A percentile compares a stretch with the other conserved stretches of the same genome.
These are phyloP conservation scores for Megacollybia marginata DNA, from an alignment of 768 basidiomycete species.

Conservation along the genomic window DNA sequence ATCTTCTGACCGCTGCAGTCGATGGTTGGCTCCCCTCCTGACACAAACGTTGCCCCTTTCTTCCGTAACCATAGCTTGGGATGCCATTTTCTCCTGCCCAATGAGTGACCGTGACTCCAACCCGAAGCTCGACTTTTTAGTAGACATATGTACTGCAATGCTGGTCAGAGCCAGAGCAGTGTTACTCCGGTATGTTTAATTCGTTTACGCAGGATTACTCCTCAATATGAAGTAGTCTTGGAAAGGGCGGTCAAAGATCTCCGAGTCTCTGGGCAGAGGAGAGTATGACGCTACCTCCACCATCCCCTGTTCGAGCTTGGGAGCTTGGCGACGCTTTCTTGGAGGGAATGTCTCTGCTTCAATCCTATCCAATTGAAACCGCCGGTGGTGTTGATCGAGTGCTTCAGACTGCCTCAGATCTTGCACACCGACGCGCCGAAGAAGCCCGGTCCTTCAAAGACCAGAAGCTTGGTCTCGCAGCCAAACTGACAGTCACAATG, in stretches of 20 bases:
- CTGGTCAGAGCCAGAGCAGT: conserved; percentile 48
- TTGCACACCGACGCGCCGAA: conserved; percentile 43
- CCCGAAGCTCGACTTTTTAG: conserved; percentile 60
- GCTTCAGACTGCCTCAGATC: conserved; percentile 58
- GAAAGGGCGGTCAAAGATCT: conserved; percentile 34
- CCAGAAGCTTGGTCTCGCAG: conserved; percentile 39
- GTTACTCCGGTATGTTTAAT: conserved; percentile 42
- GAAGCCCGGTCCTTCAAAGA: conserved; percentile 23
- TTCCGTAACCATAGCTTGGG: conserved; percentile 60
- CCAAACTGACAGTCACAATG: conserved; percentile 48
- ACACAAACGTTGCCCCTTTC: conserved; percentile 66
- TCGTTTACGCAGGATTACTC: neutral
- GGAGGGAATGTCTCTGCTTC: conserved; percentile 58
- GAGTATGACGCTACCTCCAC: conserved; percentile 23
- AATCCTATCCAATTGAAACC: conserved; percentile 53
- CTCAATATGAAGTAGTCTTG: conserved; percentile 33
- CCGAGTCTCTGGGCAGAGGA: conserved; percentile 52
- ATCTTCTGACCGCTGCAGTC: conserved; percentile 30
- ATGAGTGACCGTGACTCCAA: conserved; percentile 46
- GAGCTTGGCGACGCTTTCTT: conserved; percentile 58
- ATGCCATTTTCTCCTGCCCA: conserved; percentile 57
- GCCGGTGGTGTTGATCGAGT: conserved; percentile 68
- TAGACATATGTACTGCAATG: conserved; percentile 68
- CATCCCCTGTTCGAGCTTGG: conserved; percentile 38
- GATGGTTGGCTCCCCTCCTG: conserved; percentile 67